Evolutionary conservation across 306 rosid species (phyloP), one percentile per base, ranked within the genome.

Genomic region (Calophaca sinica): DNA sequence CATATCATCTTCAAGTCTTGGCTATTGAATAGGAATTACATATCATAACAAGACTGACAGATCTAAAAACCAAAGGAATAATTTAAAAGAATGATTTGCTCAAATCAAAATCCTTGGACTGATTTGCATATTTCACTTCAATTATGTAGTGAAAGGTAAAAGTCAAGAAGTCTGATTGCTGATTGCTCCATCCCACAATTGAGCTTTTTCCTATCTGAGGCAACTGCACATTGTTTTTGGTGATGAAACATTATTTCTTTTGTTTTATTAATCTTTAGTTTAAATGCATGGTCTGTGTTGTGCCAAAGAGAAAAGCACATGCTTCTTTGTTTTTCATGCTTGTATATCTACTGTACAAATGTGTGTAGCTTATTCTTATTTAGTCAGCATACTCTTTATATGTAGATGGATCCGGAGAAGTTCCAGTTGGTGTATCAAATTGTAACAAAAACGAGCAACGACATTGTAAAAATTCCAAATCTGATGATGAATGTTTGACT

Each of bases 371-470:
- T 70, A 63, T 70, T 70, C 74, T 81, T 74, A 70, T 69, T 26
- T 77, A 36, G 59, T 73, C 11, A 5, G 32, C 53, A 2, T 59
- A 14, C 33, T 78, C 62, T 81, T 80, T 61, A 50, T 46, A 46
- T 77, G 71, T 57, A 90, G 92, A 86, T 68, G 86, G 78, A 58
- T 70, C 84, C 14, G 81, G 61, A 36, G 79, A 70, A 71, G 71
- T 65, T 76, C 81, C 90, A 3, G 69, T 52, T 68, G 75, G 62
- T 12, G 62, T 50, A 68, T 82, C 93, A 76, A 85, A 84, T 62
- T 74, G 87, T 87, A 73, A 83, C 3, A 83, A 85, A 74, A 57
- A 87, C 51, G 75, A 84, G 72, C 58, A 72, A 55, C 74, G 77
- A 68, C 46, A 11, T 39, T 39, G 75, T 68, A 52, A 77, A 61